A percentile compares a stretch with the other conserved stretches of the same genome.
These are phyloP conservation scores for Podochytrium sp. DNA, from an alignment of 192 early-diverging fungal genomes.

Conservation along the genomic window DNA sequence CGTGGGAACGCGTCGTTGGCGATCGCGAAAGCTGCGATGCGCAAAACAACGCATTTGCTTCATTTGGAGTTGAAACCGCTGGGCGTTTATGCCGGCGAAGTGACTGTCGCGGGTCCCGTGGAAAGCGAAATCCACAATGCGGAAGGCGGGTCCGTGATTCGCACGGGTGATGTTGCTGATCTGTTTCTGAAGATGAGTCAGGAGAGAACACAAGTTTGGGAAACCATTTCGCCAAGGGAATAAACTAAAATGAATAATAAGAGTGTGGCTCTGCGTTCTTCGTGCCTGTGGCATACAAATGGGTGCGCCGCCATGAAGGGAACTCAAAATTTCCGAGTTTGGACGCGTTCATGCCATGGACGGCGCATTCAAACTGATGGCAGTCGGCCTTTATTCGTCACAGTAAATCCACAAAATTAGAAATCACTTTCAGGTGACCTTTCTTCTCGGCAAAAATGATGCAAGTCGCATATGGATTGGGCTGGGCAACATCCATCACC, in stretches of 20 bases:
- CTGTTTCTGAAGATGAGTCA: too few species aligned
- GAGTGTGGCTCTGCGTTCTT: neutral
- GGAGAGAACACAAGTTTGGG: too few species aligned
- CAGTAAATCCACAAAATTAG: neutral
- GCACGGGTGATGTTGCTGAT: too few species aligned
- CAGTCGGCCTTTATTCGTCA: neutral
- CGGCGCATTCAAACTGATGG: neutral
- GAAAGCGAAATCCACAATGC: too few species aligned
- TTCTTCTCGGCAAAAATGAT: neutral
- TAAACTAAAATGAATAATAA: neutral
- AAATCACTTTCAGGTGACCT: neutral
- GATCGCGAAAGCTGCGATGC: constrained; percentile 36
- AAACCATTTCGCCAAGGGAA: too few species aligned
- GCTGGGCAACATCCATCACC: neutral
- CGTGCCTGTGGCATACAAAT: neutral
- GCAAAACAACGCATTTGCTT: constrained; percentile 34
- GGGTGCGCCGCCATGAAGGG: neutral
- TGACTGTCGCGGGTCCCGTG: constrained; percentile 33
- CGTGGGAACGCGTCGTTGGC: constrained; percentile 17
- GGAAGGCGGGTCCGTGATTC: too few species aligned
- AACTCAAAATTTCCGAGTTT: neutral
- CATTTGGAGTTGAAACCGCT: constrained; percentile 30
- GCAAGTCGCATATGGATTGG: neutral
- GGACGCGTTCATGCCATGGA: too few species aligned
- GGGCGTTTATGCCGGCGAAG: constrained; percentile 41